These are phyloP conservation scores for Logfia minima DNA, from an alignment of 129 eudicot species.

Conservation along the genomic window DNA sequence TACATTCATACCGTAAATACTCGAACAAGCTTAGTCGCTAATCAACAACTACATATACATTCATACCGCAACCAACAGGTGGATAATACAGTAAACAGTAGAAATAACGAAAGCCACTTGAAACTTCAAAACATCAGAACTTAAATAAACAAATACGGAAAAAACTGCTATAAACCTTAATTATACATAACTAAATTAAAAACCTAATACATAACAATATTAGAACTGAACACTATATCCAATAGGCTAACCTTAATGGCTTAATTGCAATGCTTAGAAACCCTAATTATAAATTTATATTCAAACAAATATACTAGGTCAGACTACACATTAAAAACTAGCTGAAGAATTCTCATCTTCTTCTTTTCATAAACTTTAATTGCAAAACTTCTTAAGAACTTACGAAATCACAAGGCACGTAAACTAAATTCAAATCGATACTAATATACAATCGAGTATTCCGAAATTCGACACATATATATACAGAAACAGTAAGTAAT, in stretches of 20 bases:
- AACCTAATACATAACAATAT: background rate
- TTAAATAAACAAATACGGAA: no score
- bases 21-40: background rate
- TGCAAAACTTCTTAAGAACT: background rate
- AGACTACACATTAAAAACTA: background rate
- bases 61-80: background rate
- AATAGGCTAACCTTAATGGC: background rate
- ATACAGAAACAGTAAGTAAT: background rate
- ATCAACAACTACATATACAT: background rate
- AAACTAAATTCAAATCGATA: background rate
- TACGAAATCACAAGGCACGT: background rate
- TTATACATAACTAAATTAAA: background rate
- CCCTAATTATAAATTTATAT: background rate
- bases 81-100: no score
- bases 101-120: no score
- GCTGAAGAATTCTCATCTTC: background rate
- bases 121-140: background rate
- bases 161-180: background rate
- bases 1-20: background rate
- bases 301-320: no score
- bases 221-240: background rate
- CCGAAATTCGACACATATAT: background rate
- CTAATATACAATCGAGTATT: background rate
- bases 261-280: background rate
- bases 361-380: background rate